Conservation (phyloP, 2,329 filamentous ascomycete species). For the Aulographum hederae region DNA sequence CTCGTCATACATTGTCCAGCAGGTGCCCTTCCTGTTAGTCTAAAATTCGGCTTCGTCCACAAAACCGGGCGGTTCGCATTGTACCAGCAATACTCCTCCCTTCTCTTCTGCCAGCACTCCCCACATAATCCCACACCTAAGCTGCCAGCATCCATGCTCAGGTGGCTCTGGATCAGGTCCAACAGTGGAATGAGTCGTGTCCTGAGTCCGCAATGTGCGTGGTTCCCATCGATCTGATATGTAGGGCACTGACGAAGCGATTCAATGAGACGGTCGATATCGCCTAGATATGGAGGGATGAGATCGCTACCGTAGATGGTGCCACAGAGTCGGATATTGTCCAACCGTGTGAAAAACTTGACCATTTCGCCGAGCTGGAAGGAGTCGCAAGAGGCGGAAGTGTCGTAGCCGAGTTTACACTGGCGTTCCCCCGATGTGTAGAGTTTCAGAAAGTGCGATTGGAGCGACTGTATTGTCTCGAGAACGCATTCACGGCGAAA, state of each 20-base stretch:
- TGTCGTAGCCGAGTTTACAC: constrained; percentile 59
- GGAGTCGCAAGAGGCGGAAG: constrained; percentile 52
- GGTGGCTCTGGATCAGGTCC: constrained; percentile 36
- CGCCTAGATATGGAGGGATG: constrained; percentile 33
- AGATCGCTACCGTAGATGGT: constrained; percentile 21
- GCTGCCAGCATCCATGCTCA: constrained; percentile 16
- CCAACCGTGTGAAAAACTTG: constrained; percentile 46
- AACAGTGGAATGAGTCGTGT: constrained; percentile 47
- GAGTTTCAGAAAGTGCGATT: constrained; percentile 45
- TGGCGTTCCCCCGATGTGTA: constrained; percentile 51
- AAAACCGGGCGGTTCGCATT: constrained; percentile 24
- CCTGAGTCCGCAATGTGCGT: constrained; percentile 54
- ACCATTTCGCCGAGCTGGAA: constrained; percentile 66
- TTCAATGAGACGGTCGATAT: constrained; percentile 41
- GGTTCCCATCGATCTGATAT: constrained; percentile 59
- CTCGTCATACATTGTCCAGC: too few relatives aligned
- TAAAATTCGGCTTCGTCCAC: too few relatives aligned
- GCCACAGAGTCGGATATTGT: constrained; percentile 37
- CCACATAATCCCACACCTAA: constrained; percentile 20
- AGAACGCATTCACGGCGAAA: constrained; percentile 48
- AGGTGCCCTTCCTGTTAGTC: too few relatives aligned
- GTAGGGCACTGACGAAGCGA: constrained; percentile 46
- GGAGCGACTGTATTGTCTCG: constrained; percentile 50
- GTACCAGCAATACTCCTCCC: constrained; percentile 24
- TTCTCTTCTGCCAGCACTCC: constrained; percentile 23